Base-by-base conservation (phyloP, 2,329 filamentous ascomycete species). In the Ophiostoma perfectum region DNA sequence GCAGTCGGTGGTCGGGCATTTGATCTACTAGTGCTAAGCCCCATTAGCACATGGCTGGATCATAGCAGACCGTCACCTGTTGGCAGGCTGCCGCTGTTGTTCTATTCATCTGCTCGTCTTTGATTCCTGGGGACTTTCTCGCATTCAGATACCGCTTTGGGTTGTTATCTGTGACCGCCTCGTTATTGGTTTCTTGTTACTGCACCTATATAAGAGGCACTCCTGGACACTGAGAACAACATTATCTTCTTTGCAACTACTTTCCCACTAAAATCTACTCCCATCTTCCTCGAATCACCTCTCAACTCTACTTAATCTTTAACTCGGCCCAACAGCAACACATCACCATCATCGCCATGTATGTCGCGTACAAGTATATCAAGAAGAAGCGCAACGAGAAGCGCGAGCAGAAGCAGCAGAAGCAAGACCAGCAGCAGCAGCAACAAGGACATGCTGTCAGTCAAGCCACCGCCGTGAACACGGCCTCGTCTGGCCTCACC, bases 321-420 rank as follows among this genome's bases (percentile, higher is more conserved):
- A 27, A 27, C 27, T 27, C 27, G 27, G 27, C 47, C 47, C 14
- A 49, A 4, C 47, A 49, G 16, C 47, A 49, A 49, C 4, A n/a
- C 12, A 49, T 14, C 2, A 49, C 16, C 16, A 14, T 6, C 4
- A 49, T 7, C 12, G 7, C 16, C 9, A 77, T 74, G 74, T 73
- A 70, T 52, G 14, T 72, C 2, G 73, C 71, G 8, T 72, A 70
- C 68, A 72, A 70, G 42, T 73, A 72, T 64, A 72, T 71, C 5
- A 73, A 69, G 65, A 73, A 69, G 64, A 72, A 72, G 68, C 69
- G 71, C 62, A 68, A 72, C 55, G 66, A 71, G 52, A 67, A 58
- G 27, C 69, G 67, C 44, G 49, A 65, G 7, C 68, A 60, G 36
- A 18, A 47, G 3, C 49, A 68, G 42, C 38, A 65, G 8, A 49